These are phyloP conservation scores for Alternaria sp. DNA, from an alignment of 2,329 filamentous ascomycete genomes.

Conservation along the genomic window DNA sequence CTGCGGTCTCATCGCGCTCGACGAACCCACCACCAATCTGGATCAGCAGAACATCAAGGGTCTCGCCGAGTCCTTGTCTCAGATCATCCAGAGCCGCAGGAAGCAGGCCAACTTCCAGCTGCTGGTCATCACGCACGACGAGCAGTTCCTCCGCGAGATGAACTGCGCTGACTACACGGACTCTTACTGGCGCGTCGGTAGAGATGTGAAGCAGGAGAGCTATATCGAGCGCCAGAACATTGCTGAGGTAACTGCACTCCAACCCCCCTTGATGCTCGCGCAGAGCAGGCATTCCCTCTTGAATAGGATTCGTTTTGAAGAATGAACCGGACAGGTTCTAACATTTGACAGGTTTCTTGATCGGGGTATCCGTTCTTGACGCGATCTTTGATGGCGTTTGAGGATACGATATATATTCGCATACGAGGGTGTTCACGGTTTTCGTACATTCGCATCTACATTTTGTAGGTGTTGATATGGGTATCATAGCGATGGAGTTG, in stretches of 20 bases:
- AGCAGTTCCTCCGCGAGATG: constrained; percentile 94
- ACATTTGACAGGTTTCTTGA: constrained; percentile 19
- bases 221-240: constrained; percentile 72
- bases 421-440: not conserved
- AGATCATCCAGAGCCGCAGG: constrained; percentile 83
- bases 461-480: not conserved
- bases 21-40: constrained; percentile 97
- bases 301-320: not conserved
- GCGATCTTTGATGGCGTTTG: not conserved
- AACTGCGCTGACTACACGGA: constrained; percentile 92
- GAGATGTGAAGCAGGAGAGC: constrained; percentile 86
- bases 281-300: not conserved
- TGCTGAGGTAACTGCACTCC: constrained; percentile 39
- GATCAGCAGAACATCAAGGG: constrained; percentile 94
- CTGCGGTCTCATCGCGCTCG: constrained; percentile 93
- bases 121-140: constrained; percentile 98
- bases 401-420: not conserved
- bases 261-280: not conserved
- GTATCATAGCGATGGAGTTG: constrained; percentile 6
- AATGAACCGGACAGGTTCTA: constrained; percentile 6
- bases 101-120: constrained; percentile 95
- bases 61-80: constrained; percentile 81
- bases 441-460: not conserved
- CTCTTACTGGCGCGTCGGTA: constrained; percentile 84
- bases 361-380: not conserved